Evolutionary conservation across 441 rosid genomes (phyloP).

Genomic region (Mallotus japonicus): DNA sequence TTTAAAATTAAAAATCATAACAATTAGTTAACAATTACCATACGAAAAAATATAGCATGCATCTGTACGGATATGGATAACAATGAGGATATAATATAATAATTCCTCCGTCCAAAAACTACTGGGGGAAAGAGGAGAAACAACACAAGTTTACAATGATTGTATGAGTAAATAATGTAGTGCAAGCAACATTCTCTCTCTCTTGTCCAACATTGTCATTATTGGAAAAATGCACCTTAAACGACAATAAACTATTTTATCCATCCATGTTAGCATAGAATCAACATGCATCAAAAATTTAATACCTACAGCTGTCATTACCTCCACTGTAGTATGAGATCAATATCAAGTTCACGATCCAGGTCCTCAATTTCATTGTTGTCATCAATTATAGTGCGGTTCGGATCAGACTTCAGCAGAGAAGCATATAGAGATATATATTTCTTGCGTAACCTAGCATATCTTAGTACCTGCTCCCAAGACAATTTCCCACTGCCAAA

Average conservation of each 20-base stretch:
- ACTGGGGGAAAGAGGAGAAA: background rate
- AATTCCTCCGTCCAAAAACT: background rate
- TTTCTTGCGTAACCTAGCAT: slow-evolving; percentile 80
- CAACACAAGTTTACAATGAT: background rate
- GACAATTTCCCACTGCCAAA: slow-evolving; percentile 90
- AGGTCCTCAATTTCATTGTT: slow-evolving; percentile 78
- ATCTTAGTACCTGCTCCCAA: slow-evolving; percentile 88
- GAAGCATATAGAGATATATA: slow-evolving; percentile 88
- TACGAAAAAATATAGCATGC: background rate
- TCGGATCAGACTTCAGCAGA: slow-evolving; percentile 77
- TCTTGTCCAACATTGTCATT: background rate
- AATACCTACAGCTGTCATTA: slow-evolving; percentile 27
- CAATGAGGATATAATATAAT: background rate
- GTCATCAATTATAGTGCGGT: slow-evolving; percentile 63
- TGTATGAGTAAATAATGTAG: background rate
- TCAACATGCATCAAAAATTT: background rate
- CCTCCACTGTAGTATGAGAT: slow-evolving; percentile 99
- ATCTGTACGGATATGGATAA: background rate
- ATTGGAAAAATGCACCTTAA: background rate
- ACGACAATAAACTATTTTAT: background rate
- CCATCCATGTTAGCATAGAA: background rate
- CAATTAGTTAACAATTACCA: background rate
- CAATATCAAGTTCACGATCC: slow-evolving; percentile 88
- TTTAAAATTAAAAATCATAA: background rate
- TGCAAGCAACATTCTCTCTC: background rate